Evolutionary conservation across 345 rosid genomes (phyloP).

Genomic region (Syzygium aromaticum): DNA sequence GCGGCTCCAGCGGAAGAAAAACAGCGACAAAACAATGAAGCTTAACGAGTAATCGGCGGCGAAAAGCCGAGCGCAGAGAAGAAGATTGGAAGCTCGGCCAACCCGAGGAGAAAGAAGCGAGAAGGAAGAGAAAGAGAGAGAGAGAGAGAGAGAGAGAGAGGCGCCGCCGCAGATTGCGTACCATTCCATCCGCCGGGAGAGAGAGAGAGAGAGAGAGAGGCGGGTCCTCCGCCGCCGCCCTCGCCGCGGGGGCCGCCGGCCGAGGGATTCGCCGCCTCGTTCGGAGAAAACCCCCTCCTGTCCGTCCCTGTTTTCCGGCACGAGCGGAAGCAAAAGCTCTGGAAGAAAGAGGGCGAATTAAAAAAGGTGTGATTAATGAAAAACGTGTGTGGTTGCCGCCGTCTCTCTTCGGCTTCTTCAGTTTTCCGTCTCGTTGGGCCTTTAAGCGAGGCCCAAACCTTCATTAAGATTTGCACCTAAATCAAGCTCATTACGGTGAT

Average conservation of each 20-base stretch:
- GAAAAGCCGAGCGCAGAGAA: neutral
- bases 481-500: neutral
- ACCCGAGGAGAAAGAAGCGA: neutral
- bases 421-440: neutral
- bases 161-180: neutral
- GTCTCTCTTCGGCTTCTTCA: neutral
- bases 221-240: neutral
- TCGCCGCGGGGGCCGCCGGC: neutral
- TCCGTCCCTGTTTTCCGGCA: neutral
- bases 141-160: neutral
- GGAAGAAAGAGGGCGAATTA: too few species aligned
- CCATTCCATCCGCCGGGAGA: neutral
- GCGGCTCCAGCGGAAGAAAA: neutral
- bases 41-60: neutral
- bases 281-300: neutral
- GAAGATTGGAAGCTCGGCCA: too few species aligned
- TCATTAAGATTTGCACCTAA: neutral
- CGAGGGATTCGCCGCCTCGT: neutral
- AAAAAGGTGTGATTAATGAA: too few species aligned
- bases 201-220: neutral
- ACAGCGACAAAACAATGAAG: neutral
- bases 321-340: too few species aligned
- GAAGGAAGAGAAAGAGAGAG: neutral
- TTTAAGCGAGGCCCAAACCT: neutral
- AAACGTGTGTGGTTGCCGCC: neutral